Percentiles rank a stretch among this genome's conserved stretches.
Evolutionary conservation across 306 rosid species (phyloP).

Genomic region (Quercus parvula): DNA sequence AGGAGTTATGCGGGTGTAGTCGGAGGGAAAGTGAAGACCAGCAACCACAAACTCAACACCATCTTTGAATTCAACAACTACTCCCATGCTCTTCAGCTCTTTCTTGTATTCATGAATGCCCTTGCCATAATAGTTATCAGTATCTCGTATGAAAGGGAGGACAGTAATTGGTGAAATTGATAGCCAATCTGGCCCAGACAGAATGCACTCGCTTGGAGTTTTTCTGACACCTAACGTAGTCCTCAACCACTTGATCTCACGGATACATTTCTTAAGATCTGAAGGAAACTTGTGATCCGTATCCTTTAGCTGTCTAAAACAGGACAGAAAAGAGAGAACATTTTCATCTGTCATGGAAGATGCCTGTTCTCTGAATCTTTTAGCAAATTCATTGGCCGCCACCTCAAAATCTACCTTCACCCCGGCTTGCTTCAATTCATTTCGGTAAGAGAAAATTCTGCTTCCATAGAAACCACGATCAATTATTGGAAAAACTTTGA

Average conservation of each 20-base stretch:
- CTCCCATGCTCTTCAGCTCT: slow-evolving; percentile 63
- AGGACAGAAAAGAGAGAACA: slow-evolving; percentile 46
- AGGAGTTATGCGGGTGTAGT: slow-evolving; percentile 36
- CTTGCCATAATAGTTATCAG: slow-evolving; percentile 38
- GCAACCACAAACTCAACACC: slow-evolving; percentile 44
- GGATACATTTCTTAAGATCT: slow-evolving; percentile 23
- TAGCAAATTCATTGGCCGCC: slow-evolving; percentile 36
- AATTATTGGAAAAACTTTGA: slow-evolving; percentile 47
- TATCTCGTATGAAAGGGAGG: slow-evolving; percentile 68
- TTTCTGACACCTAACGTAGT: slow-evolving; percentile 39
- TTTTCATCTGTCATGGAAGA: slow-evolving; percentile 30
- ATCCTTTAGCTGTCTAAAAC: slow-evolving; percentile 38
- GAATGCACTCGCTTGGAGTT: slow-evolving; percentile 54
- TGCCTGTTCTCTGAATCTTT: slow-evolving; percentile 38
- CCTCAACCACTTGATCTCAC: slow-evolving; percentile 46
- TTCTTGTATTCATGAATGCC: slow-evolving; percentile 39
- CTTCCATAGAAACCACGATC: slow-evolving; percentile 45
- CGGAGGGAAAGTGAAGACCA: slow-evolving; percentile 37
- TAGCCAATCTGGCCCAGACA: slow-evolving; percentile 60
- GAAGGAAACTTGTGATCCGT: slow-evolving; percentile 23
- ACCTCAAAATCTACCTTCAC: slow-evolving; percentile 55
- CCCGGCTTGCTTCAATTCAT: slow-evolving; percentile 40
- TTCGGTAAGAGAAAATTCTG: slow-evolving; percentile 15
- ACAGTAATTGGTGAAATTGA: slow-evolving; percentile 43
- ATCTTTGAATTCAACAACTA: slow-evolving; percentile 37